Conservation (phyloP, 2,329 filamentous ascomycete species). For the Monosporascus cannonballus region DNA sequence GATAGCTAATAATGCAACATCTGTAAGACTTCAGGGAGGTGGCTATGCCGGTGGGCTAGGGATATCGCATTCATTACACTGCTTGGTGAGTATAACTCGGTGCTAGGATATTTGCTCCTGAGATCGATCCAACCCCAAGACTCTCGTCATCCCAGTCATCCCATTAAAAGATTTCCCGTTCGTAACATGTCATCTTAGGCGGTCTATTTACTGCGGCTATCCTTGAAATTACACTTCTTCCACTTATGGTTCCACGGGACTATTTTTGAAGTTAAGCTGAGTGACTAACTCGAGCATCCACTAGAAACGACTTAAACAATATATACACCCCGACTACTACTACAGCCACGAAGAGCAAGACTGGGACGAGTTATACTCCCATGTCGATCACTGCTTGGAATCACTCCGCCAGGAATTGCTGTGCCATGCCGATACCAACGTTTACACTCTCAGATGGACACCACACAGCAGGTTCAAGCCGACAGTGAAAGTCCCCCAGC, state of each 20-base stretch:
- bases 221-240: too few relatives aligned
- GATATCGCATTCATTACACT: conserved; percentile 4
- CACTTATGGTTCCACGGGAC: too few relatives aligned
- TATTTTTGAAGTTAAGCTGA: too few relatives aligned
- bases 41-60: conserved; percentile 3
- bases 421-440: conserved; percentile 1
- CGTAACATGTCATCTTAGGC: too few relatives aligned
- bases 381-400: conserved; percentile 7
- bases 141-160: too few relatives aligned
- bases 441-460: conserved; percentile 8
- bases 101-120: not conserved
- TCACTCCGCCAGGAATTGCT: conserved; percentile 3
- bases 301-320: conserved; percentile 9
- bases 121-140: not conserved
- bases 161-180: too few relatives aligned
- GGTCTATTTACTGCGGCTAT: too few relatives aligned
- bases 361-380: conserved; percentile 1
- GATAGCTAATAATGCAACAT: not conserved
- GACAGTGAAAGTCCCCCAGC: conserved; percentile 2
- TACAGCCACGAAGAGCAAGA: not conserved
- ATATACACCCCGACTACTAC: conserved; percentile 4
- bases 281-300: too few relatives aligned
- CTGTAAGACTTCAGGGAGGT: not conserved
- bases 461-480: conserved; percentile 3
- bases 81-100: conserved; percentile 1